Base-by-base conservation (phyloP, 257 asterid species). In the Echites panduratus region DNA sequence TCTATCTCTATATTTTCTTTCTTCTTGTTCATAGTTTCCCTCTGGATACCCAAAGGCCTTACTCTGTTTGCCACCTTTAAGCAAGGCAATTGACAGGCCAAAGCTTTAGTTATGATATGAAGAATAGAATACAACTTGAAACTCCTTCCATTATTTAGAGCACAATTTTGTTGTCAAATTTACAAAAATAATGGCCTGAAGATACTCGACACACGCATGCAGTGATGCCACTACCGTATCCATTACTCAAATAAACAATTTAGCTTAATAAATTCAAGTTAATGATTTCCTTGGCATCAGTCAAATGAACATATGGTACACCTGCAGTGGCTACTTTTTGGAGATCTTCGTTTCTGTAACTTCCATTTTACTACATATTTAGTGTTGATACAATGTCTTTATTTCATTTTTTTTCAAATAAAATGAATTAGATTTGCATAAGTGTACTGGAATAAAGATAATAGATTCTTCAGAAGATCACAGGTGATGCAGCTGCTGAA, bases 401-500 rank as follows among this genome's bases (percentile, higher is more conserved):
- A 10, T 44, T 32, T 27, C 50, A 20, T 50, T 3, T 29, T 5
- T 4, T 29, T 9, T n/a, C 48, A 5, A 48, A 22, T 59, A 52
- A 66, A 54, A 66, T 70, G 49, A 61, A 75, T 17, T 73, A 48
- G 53, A 61, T 50, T 65, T 70, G 61, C 72, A 52, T 74, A 27
- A 57, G 63, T 70, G 40, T 58, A 29, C 54, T 63, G 56, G 53
- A 61, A 48, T 48, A 78, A 44, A 32, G 63, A 68, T 22, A 24
- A 1, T 81, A 35, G 71, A 7, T 49, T 32, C 67, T 70, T 59
- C 74, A 45, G 56, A 62, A 73, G 68, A 62, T 45, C 81, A 70
- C 88, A 94, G 98, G 98, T 71, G 88, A 89, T 43, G 98, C 88
- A 1, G 99, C 97, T 68, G 97, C 99, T 78, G 97, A 94, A 77